Base-by-base conservation (phyloP, 2,329 filamentous ascomycete genomes). In the Dothistroma septosporum region DNA sequence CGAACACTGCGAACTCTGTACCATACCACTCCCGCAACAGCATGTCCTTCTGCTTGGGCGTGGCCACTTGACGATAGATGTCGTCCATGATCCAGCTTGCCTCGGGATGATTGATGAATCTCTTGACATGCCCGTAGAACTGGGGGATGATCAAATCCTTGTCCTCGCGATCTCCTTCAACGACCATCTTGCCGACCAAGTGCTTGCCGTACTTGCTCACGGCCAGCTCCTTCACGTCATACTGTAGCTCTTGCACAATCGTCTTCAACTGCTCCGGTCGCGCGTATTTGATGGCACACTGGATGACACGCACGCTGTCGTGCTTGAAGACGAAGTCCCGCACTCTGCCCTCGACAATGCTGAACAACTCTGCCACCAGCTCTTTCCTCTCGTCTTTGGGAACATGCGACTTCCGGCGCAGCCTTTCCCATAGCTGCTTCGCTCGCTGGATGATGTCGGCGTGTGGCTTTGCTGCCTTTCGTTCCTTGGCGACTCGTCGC, bases 191-290 rank as follows among this genome's bases (percentile, higher is more conserved):
- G 68, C 91, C 94, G 62, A 99, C 91, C 71, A 99, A 77, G 76
- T 97, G 99, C 78, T 99, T 99, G 71, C 93, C 93, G 73, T 99
- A 99, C 76, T 89, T 90, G 79, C 92, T 96, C 81, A 97, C 92
- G 2, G 92, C 92, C 67, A 99, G 80, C 68, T 90, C 85, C 48
- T 86, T 85, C 75, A 95, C 96, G 67, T 88, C 88, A 19, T 92
- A 92, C 76, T 90, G 87, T 59, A 99, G 82, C 76, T 99, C 94
- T 61, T 81, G 82, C 9, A 92, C 91, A 70, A 99, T 97, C 78
- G 88, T 85, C 76, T 88, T 90, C 72, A 91, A 85, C 78, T 97
- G 92, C 62, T 90, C 88, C 58, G 86, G 82, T 50, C 88, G 95
- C 53, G 91, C 89, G 77, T 99, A 99, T 77, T 99, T 99, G 77